Evolutionary conservation across 192 early-diverging fungal genomes (phyloP), one percentile per base, ranked within the genome.

Genomic region (Pilaira anomala): DNA sequence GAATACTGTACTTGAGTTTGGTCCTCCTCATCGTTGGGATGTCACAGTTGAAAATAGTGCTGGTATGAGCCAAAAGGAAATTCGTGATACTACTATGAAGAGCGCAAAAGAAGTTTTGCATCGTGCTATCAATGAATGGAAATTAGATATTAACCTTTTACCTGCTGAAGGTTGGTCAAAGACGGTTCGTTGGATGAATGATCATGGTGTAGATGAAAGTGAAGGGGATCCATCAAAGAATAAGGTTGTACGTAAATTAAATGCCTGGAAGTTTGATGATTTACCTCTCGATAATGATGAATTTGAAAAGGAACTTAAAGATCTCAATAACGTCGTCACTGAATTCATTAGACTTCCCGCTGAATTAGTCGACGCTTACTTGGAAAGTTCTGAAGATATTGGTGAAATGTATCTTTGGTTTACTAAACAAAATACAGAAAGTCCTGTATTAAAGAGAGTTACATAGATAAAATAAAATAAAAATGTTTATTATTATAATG

Each of bases 361-460:
- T 19, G n/a, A 58, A n/a, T 30, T 62, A 39, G 29, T 73, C 13
- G 66, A 73, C 9, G n/a, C 42, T 2, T 73, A 66, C 40, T 28
- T 73, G 6, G 65, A 73, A 2, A 21, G 18, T 12, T 51, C 62
- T 7, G 46, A 50, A 28, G 33, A 24, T 7, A 73, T 73, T 59
- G 72, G 72, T 26, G 72, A 73, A 49, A 60, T 73, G 61, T 73
- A 73, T 52, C 60, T 73, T 50, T 73, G 72, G 72, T 62, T 73
- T 53, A 66, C 48, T 41, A 67, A 67, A 51, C 60, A 53, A 18
- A 61, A 59, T 16, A 55, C 56, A 24, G 18, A 50, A 21, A 29
- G 18, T 1, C 28, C 60, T 3, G 45, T 62, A 29, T 36, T 62
- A 26, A 30, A 28, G 11, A 36, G 11, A 36, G 5, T 36, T 36